These are phyloP conservation scores for Adansonia digitata DNA, from an alignment of 345 rosid genomes.

Conservation along the genomic window DNA sequence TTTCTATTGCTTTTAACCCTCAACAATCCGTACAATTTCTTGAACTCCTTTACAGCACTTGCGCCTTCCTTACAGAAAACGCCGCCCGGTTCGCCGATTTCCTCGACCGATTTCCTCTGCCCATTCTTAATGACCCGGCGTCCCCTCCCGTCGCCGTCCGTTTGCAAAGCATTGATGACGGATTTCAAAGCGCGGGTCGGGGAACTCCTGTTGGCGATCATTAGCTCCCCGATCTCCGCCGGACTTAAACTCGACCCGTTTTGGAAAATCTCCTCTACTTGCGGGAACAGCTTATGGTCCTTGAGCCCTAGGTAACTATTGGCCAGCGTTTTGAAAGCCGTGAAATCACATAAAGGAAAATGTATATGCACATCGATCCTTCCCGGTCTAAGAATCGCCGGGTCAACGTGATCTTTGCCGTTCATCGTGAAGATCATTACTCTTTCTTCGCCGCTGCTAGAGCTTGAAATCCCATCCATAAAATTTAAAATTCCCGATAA, in stretches of 20 bases:
- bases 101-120: conserved; percentile 35
- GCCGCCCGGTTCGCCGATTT: conserved; percentile 35
- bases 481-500: conserved; percentile 55
- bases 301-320: conserved; percentile 68
- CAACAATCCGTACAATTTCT: conserved; percentile 63
- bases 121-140: conserved; percentile 25
- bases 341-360: conserved; percentile 81
- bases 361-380: conserved; percentile 81
- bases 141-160: conserved; percentile 62
- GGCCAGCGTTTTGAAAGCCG: conserved; percentile 72
- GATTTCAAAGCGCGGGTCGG: conserved; percentile 90
- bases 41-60: conserved; percentile 58
- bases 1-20: conserved; percentile 45
- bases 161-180: conserved; percentile 73
- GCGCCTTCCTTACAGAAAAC: conserved; percentile 40
- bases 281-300: conserved; percentile 88
- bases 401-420: conserved; percentile 51
- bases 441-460: conserved; percentile 61
- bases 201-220: conserved; percentile 84
- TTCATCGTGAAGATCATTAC: conserved; percentile 72
- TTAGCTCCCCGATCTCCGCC: conserved; percentile 85
- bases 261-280: conserved; percentile 79
- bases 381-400: conserved; percentile 66
- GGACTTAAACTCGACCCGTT: conserved; percentile 74
- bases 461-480: conserved; percentile 60